Conservation (phyloP, 2,329 filamentous ascomycete species). For the Basipetospora chlamydospora region DNA sequence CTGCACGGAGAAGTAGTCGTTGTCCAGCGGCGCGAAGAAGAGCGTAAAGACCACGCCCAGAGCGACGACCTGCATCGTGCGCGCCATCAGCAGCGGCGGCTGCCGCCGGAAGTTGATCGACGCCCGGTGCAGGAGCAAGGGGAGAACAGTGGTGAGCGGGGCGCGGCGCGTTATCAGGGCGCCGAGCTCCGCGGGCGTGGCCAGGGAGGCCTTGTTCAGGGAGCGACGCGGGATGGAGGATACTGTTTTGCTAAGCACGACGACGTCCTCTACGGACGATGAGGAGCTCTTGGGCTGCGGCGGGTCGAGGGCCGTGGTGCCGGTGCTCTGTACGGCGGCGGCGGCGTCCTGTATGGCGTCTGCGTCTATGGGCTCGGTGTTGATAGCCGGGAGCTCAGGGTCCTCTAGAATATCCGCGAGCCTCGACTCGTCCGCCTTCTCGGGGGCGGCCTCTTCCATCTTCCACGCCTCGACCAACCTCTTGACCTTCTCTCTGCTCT, state of each 20-base stretch:
- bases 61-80: conserved; percentile 52
- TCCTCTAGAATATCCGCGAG: conserved; percentile 1
- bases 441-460: conserved; percentile 1
- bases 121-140: conserved; percentile 52
- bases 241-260: no score
- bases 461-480: conserved; percentile 46
- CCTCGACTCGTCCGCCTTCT: not conserved
- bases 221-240: conserved; percentile 21
- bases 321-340: no score
- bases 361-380: no score
- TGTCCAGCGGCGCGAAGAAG: conserved; percentile 57
- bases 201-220: conserved; percentile 30
- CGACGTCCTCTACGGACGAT: no score
- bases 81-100: conserved; percentile 47
- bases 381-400: no score
- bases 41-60: conserved; percentile 48
- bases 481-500: conserved; percentile 47
- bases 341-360: no score
- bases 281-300: no score
- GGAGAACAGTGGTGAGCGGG: conserved; percentile 47
- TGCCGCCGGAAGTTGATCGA: conserved; percentile 55
- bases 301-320: no score
- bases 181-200: conserved; percentile 58
- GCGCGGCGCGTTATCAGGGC: conserved; percentile 50
- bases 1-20: conserved; percentile 56